Conservation (phyloP, 441 rosid species). For the Mallotus japonicus region DNA sequence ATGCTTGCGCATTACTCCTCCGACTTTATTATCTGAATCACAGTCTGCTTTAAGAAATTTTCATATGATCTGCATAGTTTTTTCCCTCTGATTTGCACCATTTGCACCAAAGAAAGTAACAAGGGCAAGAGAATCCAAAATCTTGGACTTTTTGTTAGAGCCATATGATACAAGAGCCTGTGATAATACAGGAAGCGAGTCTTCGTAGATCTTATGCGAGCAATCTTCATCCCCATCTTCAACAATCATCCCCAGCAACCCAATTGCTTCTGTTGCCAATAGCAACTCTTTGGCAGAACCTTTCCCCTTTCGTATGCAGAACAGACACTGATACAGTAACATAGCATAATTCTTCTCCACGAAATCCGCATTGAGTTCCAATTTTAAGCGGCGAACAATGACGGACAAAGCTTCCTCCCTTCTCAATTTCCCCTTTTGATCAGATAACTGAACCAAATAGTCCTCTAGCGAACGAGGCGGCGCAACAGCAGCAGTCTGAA, state of each 20-base stretch:
- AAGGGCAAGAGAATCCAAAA: constrained; percentile 7
- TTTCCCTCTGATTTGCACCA: background rate
- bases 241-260: constrained; percentile 12
- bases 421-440: background rate
- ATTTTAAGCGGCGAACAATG: too few relatives aligned
- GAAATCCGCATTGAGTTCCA: too few relatives aligned
- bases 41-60: constrained; percentile 7
- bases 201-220: constrained; percentile 14
- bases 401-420: constrained; percentile 18
- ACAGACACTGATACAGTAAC: constrained; percentile 17
- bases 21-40: too few relatives aligned
- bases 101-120: constrained; percentile 15
- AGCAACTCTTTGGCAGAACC: constrained; percentile 4
- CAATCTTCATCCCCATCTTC: background rate
- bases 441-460: constrained; percentile 1
- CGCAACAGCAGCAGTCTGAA: background rate
- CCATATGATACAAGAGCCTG: background rate
- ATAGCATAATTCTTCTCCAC: background rate
- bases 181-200: constrained; percentile 4
- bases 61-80: constrained; percentile 17
- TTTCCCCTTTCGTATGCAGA: constrained; percentile 6
- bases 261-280: constrained; percentile 16
- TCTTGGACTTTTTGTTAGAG: constrained; percentile 3
- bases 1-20: too few relatives aligned
- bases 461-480: background rate